A percentile compares a stretch with the other conserved stretches of the same genome.
Conservation (phyloP, 768 basidiomycete genomes). For the Mycena alexandri region DNA sequence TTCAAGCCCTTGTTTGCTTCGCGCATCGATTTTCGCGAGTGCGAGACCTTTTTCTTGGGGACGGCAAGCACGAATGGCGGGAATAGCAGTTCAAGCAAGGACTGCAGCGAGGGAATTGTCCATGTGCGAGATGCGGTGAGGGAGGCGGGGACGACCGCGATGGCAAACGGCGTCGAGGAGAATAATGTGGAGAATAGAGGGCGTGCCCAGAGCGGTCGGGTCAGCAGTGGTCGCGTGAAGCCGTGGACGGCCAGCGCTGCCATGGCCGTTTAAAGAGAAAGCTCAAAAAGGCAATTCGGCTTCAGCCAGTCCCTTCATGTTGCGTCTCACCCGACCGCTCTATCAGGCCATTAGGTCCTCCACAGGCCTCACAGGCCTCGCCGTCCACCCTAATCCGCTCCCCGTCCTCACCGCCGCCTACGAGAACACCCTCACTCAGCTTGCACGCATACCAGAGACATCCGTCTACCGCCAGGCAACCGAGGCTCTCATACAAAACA, state of each 20-base stretch:
- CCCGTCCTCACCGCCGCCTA: conserved; percentile 83
- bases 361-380: conserved; percentile 90
- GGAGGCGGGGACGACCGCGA: conserved; percentile 41
- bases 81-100: conserved; percentile 79
- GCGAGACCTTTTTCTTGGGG: conserved; percentile 93
- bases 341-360: conserved; percentile 77
- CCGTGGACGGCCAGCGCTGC: conserved; percentile 47
- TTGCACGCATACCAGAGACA: conserved; percentile 79
- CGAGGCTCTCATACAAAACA: conserved; percentile 86
- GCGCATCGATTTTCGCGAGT: conserved; percentile 95
- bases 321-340: conserved; percentile 81
- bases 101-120: conserved; percentile 56
- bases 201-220: conserved; percentile 10
- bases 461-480: conserved; percentile 92
- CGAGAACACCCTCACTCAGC: conserved; percentile 77
- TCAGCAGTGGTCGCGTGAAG: conserved; percentile 29
- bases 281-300: conserved; percentile 44
- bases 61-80: conserved; percentile 92
- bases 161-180: conserved; percentile 36
- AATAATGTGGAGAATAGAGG: conserved; percentile 22
- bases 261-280: conserved; percentile 45
- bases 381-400: conserved; percentile 87
- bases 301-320: conserved; percentile 70
- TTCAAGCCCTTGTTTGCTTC: conserved; percentile 94
- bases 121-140: conserved; percentile 43